phyloP scores from a whole-genome alignment of 2,329 filamentous ascomycete genomes.

The Talaromyces sp. region DNA sequence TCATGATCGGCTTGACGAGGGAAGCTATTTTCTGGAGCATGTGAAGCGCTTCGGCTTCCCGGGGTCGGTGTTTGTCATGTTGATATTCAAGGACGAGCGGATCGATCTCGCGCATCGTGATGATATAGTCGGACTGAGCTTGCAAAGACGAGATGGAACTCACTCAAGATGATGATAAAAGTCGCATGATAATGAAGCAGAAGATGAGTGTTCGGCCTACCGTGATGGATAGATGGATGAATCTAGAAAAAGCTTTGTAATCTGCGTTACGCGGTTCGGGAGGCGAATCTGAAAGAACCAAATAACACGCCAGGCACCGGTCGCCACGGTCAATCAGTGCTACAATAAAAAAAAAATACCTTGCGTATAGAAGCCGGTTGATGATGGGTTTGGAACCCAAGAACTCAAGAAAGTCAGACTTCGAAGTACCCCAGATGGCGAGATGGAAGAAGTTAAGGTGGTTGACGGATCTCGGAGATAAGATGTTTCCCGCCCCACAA shows the following conservation, averaged over 20 bases:
- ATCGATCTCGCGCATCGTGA: conserved; percentile 44
- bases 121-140: not conserved
- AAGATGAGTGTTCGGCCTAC: not conserved
- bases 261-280: conserved; percentile 4
- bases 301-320: not conserved
- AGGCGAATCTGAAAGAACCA: conserved; percentile 7
- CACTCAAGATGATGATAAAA: not conserved
- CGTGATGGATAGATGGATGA: conserved; percentile 7
- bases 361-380: not conserved
- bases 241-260: conserved; percentile 19
- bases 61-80: conserved; percentile 49
- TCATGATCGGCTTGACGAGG: conserved; percentile 91
- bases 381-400: not conserved
- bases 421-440: not conserved
- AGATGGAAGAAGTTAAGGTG: not conserved
- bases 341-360: not conserved
- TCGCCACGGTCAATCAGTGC: not conserved
- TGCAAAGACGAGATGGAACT: not conserved
- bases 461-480: not conserved
- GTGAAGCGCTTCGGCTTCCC: conserved; percentile 52
- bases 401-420: too few relatives aligned
- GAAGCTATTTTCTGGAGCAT: conserved; percentile 78
- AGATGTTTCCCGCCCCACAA: not conserved
- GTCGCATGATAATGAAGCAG: not conserved
- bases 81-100: conserved; percentile 50